Evolutionary conservation across 2,329 filamentous ascomycete species (phyloP), one percentile per base, ranked within the genome.

Genomic region (Clarireedia paspali): DNA sequence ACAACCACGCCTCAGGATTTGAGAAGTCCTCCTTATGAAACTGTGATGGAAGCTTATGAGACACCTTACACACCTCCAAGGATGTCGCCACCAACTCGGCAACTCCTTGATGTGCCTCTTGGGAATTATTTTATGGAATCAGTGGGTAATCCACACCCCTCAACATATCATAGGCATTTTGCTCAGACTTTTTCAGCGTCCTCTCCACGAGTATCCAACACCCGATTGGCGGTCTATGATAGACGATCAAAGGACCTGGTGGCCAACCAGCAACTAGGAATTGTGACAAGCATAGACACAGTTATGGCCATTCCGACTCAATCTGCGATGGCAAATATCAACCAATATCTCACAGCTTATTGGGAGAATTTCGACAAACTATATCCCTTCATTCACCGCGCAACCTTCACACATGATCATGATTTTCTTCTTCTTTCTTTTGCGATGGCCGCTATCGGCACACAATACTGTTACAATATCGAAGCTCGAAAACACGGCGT

Each of bases 101-200:
- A 63, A 54, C 59, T 65, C 26, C 59, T 67, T 50, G 63, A 66
- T 55, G 58, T 68, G 42, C 63, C 66, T 55, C 57, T 36, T 60
- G 62, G 63, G 20, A 59, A 51, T 24, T 63, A 64, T 58, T 62
- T 60, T 47, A 64, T 68, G 65, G 66, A 68, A 65, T 63, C 65
- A 66, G 67, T 67, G 64, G 67, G 65, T 67, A 64, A 63, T 66
- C 65, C 66, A 64, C 55, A 64, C 63, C 62, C 63, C 52, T 61
- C 67, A 62, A 64, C 64, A 50, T 62, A 62, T 64, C 61, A 48
- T 57, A 66, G 64, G 55, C 57, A 65, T 56, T 54, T 67, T 57
- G 61, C 66, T 67, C 66, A 67, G 64, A 57, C 57, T 60, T 62
- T 63, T 55, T 17, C 65, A 67, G 66, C 64, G 42, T 63, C 63